Conservation (phyloP, 371 early-diverging fungal genomes). For the Mortierella sp. region DNA sequence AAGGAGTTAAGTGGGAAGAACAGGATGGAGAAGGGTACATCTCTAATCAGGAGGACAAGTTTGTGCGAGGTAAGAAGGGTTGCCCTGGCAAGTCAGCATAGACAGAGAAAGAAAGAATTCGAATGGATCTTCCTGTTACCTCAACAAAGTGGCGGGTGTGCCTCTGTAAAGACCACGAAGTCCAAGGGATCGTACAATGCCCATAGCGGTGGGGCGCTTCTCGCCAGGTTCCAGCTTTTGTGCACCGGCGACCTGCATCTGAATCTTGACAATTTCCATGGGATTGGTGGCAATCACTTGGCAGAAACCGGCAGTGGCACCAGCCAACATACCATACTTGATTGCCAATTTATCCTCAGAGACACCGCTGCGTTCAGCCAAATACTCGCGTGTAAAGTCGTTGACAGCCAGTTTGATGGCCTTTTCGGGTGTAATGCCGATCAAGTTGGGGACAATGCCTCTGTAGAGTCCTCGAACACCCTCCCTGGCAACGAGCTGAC, state of each 20-base stretch:
- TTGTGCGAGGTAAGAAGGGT: neutral
- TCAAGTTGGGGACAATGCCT: constrained; percentile 77
- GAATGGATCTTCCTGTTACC: too few relatives aligned
- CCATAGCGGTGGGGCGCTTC: constrained; percentile 81
- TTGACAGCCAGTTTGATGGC: constrained; percentile 98
- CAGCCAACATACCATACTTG: constrained; percentile 87
- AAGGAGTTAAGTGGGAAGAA: constrained; percentile 97
- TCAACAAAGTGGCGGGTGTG: constrained; percentile 90
- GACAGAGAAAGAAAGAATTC: too few relatives aligned
- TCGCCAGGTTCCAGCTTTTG: constrained; percentile 68
- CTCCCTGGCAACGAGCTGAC: constrained; percentile 73
- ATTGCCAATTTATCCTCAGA: constrained; percentile 72
- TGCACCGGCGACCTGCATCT: constrained; percentile 91
- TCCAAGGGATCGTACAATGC: constrained; percentile 93
- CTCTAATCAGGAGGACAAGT: constrained; percentile 59
- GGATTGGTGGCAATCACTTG: constrained; percentile 98
- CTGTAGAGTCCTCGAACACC: constrained; percentile 84
- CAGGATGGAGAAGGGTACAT: constrained; percentile 97
- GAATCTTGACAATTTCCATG: constrained; percentile 96
- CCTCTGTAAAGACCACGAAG: constrained; percentile 96
- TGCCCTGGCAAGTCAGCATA: too few relatives aligned
- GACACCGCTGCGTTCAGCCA: constrained; percentile 61
- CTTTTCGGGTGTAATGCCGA: constrained; percentile 96
- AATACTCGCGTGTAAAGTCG: constrained; percentile 86
- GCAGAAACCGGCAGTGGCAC: constrained; percentile 90